phyloP scores from a whole-genome alignment of 75 land plant genomes.

The Selaginella tamariscina region DNA sequence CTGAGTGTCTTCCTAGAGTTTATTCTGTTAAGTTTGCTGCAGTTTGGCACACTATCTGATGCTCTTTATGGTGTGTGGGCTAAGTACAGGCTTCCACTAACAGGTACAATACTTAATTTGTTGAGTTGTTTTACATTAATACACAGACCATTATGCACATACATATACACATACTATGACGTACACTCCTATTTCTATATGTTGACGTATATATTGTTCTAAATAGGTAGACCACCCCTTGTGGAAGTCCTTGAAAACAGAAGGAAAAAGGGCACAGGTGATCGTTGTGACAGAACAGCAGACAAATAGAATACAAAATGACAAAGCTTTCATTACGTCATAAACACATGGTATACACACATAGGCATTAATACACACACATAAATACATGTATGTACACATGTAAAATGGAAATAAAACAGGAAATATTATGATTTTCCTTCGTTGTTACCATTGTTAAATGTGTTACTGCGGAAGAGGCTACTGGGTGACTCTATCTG shows the following conservation, averaged over 20 bases:
- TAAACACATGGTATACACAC: too few species aligned
- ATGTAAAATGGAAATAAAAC: too few species aligned
- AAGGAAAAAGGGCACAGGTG: too few species aligned
- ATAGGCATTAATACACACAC: too few species aligned
- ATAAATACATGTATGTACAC: too few species aligned
- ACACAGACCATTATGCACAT: not conserved
- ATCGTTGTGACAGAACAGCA: too few species aligned
- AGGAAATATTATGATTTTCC: too few species aligned
- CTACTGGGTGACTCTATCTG: slow-evolving; percentile 74
- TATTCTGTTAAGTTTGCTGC: slow-evolving; percentile 6
- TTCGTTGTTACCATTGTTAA: too few species aligned
- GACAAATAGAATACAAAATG: too few species aligned
- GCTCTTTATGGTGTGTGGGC: slow-evolving; percentile 66
- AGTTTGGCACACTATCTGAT: slow-evolving; percentile 54
- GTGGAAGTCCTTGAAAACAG: slow-evolving; percentile 42
- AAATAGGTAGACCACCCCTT: slow-evolving; percentile 52
- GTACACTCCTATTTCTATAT: not conserved
- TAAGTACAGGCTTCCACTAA: slow-evolving; percentile 65
- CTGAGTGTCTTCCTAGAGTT: slow-evolving; percentile 5
- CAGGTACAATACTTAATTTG: slow-evolving; percentile 33
- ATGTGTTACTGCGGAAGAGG: slow-evolving; percentile 22
- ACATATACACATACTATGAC: not conserved
- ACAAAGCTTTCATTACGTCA: too few species aligned
- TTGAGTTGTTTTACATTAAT: not conserved
- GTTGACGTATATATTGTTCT: slow-evolving; percentile 16